Base-by-base conservation (phyloP, 2,329 filamentous ascomycete species). In the Grosmannia penicillata region DNA sequence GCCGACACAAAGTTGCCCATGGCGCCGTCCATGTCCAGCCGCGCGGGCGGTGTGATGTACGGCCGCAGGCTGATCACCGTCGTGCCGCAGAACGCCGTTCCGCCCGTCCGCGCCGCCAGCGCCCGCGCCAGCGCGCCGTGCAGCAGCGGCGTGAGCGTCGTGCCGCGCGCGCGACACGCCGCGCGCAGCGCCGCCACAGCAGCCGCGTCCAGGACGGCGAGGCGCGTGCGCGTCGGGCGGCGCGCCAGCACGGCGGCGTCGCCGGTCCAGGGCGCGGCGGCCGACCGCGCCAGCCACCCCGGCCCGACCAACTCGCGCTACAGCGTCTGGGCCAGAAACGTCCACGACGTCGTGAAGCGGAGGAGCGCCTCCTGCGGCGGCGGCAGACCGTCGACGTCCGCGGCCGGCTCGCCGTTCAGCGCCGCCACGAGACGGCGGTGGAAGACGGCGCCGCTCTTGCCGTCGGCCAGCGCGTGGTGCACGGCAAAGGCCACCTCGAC, bases 391-490 rank as follows among this genome's bases (percentile, higher is more conserved):
- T 18, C 10, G 9, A 24, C 10, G 45, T 40, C n/a, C 47, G 46
- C 39, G 39, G 5, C 3, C 11, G 8, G 11, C 14, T 10, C 15
- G 18, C 21, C 37, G 40, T 58, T 60, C 3, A 74, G 53, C 4
- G 65, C 59, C 3, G 52, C 46, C 4, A 67, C 56, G 0, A 75
- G 51, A 2, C 57, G 53, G 23, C 57, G 51, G 43, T 75, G 71
- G 44, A 76, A 72, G 2, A 59, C 47, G 22, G 54, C 52, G 0
- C 62, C 64, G 44, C 63, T 62, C 11, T 60, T 54, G 2, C 72
- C 72, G 44, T 75, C 72, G 19, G 60, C 58, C 15, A 75, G 53
- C 1, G 60, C 56, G 45, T 75, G 71, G 43, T 75, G 71, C 25
- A 57, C 68, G 6, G 59, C 56, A 44, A 73, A 69, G 6, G 62